Evolutionary conservation across 2,329 filamentous ascomycete genomes (phyloP).

Genomic region (Fragosphaeria purpurea): DNA sequence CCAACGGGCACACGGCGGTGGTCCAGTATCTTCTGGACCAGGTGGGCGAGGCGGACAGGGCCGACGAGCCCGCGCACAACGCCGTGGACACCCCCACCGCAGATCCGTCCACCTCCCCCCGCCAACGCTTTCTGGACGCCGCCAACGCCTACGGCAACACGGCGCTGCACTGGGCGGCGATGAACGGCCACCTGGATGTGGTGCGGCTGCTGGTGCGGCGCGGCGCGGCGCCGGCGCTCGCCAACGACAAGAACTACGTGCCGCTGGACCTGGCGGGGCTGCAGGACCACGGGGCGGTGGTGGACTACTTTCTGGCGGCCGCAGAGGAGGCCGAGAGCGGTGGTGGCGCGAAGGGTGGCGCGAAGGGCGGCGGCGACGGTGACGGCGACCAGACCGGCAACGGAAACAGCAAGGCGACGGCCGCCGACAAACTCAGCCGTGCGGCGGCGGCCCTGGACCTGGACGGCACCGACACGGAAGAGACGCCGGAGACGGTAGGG

Average conservation of each 20-base stretch:
- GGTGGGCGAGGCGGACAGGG: constrained; percentile 24
- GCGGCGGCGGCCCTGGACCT: constrained; percentile 3
- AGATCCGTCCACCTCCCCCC: constrained; percentile 19
- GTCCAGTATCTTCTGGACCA: constrained; percentile 33
- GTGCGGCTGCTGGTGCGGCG: constrained; percentile 68
- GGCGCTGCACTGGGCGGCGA: constrained; percentile 82
- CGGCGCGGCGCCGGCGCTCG: constrained; percentile 66
- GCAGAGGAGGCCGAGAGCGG: constrained; percentile 35
- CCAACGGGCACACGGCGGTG: constrained; percentile 67
- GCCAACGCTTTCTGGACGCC: constrained; percentile 50
- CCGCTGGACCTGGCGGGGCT: constrained; percentile 65
- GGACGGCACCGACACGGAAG: not conserved
- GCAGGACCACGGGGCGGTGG: constrained; percentile 55
- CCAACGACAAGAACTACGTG: constrained; percentile 78
- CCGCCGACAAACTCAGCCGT: not conserved
- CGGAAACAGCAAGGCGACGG: not conserved
- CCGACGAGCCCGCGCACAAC: constrained; percentile 14
- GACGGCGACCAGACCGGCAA: not conserved
- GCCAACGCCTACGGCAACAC: constrained; percentile 82
- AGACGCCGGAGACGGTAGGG: no score
- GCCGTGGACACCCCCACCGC: no score
- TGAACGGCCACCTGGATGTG: constrained; percentile 75
- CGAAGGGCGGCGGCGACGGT: not conserved
- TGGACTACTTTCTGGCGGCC: constrained; percentile 48
- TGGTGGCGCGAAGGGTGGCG: not conserved